A percentile compares a stretch with the other conserved stretches of the same genome.
Evolutionary conservation across 805 yeast species (phyloP).

Genomic region (Cephaloascus albidus): DNA sequence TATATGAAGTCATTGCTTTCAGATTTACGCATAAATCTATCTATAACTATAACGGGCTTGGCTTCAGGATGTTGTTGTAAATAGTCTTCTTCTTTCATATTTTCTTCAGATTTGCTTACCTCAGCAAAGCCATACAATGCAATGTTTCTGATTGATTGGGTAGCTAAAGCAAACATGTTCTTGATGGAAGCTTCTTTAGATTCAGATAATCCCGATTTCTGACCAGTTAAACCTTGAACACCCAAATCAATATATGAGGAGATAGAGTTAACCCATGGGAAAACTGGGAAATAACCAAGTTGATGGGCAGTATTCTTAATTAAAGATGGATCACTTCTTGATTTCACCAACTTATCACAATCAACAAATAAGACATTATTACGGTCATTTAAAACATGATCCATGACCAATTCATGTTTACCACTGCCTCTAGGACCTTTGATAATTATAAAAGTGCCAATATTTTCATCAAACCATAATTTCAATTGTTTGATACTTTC

Average conservation of each 20-base stretch:
- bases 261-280: constrained; percentile 82
- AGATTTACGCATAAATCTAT: constrained; percentile 55
- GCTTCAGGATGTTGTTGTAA: constrained; percentile 77
- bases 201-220: constrained; percentile 84
- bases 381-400: constrained; percentile 53
- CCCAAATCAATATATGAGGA: constrained; percentile 76
- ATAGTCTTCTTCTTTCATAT: constrained; percentile 66
- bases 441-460: constrained; percentile 82
- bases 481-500: constrained; percentile 60
- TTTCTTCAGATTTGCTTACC: constrained; percentile 6
- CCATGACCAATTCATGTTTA: constrained; percentile 67
- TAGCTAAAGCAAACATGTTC: constrained; percentile 64
- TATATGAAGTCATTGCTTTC: constrained; percentile 55
- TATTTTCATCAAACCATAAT: constrained; percentile 79
- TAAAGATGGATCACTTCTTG: constrained; percentile 65
- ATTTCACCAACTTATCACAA: constrained; percentile 66
- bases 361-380: constrained; percentile 61
- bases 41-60: constrained; percentile 80
- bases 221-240: constrained; percentile 88
- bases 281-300: constrained; percentile 87
- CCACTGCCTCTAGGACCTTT: constrained; percentile 97
- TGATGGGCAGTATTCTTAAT: constrained; percentile 62
- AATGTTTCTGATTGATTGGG: constrained; percentile 65
- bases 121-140: constrained; percentile 13
- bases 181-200: constrained; percentile 73